These are phyloP conservation scores for Bipolaris bicolor DNA, from an alignment of 2,329 filamentous ascomycete species.

Conservation along the genomic window DNA sequence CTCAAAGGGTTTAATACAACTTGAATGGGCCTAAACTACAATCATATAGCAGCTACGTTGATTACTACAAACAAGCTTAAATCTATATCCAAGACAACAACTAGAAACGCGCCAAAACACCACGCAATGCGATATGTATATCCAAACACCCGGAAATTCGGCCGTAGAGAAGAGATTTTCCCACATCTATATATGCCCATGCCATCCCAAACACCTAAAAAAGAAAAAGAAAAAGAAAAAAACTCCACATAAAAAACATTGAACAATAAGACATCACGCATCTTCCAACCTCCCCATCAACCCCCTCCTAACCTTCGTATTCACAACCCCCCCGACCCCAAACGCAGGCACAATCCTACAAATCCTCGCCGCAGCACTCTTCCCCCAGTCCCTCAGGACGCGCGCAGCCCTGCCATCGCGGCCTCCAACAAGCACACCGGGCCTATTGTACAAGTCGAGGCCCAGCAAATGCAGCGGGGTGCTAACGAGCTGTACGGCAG, in stretches of 20 bases:
- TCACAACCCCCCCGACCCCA: constrained; percentile 86
- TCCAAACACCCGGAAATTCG: not conserved
- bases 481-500: constrained; percentile 76
- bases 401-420: constrained; percentile 65
- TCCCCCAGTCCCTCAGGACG: constrained; percentile 76
- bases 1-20: no score
- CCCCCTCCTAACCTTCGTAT: constrained; percentile 70
- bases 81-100: not conserved
- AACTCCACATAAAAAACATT: no score
- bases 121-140: not conserved
- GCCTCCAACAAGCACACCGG: constrained; percentile 57
- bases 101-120: not conserved
- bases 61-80: no score
- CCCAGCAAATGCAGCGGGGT: constrained; percentile 87
- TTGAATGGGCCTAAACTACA: no score
- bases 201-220: not conserved
- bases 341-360: constrained; percentile 88
- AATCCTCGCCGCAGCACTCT: constrained; percentile 76
- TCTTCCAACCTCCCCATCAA: constrained; percentile 63
- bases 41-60: no score
- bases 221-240: no score
- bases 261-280: no score
- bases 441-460: constrained; percentile 83
- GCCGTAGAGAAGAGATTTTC: not conserved
- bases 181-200: not conserved